Percentiles rank a stretch among this genome's conserved stretches.
These are phyloP conservation scores for Didymella keratinophila DNA, from an alignment of 2,329 filamentous ascomycete species.

Conservation along the genomic window DNA sequence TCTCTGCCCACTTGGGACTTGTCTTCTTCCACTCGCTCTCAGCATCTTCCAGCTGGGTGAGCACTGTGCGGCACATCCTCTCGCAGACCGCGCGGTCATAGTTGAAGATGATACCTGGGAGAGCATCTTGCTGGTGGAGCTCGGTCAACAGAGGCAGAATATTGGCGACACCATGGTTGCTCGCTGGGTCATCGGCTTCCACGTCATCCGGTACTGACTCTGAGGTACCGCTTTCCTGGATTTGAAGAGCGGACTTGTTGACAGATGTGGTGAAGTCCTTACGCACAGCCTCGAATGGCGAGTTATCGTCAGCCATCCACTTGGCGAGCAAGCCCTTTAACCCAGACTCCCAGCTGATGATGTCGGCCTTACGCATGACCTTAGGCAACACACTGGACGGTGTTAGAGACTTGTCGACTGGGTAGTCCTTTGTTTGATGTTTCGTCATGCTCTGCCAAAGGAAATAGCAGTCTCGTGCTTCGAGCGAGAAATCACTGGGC, in stretches of 20 bases:
- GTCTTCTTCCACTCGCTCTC: constrained; percentile 66
- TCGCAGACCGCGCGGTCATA: constrained; percentile 75
- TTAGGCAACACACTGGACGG: constrained; percentile 60
- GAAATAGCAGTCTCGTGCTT: constrained; percentile 73
- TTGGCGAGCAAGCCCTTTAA: constrained; percentile 66
- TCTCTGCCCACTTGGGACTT: constrained; percentile 67
- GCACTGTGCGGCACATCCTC: constrained; percentile 60
- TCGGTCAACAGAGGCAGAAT: constrained; percentile 67
- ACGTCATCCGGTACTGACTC: constrained; percentile 22
- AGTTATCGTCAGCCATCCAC: constrained; percentile 67
- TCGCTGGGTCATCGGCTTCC: constrained; percentile 36
- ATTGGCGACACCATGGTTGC: constrained; percentile 47
- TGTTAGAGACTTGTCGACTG: constrained; percentile 59
- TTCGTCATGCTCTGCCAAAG: constrained; percentile 72
- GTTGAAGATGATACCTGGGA: constrained; percentile 80
- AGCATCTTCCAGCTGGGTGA: constrained; percentile 61
- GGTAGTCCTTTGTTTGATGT: constrained; percentile 61
- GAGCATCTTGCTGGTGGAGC: constrained; percentile 68
- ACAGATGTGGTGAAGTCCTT: constrained; percentile 50
- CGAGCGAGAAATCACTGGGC: constrained; percentile 72
- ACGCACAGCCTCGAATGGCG: constrained; percentile 62
- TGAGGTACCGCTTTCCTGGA: constrained; percentile 10
- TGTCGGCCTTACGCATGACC: constrained; percentile 69
- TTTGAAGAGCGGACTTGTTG: constrained; percentile 17
- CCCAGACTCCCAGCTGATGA: constrained; percentile 69